Percentiles rank a stretch among this genome's conserved stretches.
phyloP scores from a whole-genome alignment of 1,139 yeast species.

The Yamadazyma oceani region DNA sequence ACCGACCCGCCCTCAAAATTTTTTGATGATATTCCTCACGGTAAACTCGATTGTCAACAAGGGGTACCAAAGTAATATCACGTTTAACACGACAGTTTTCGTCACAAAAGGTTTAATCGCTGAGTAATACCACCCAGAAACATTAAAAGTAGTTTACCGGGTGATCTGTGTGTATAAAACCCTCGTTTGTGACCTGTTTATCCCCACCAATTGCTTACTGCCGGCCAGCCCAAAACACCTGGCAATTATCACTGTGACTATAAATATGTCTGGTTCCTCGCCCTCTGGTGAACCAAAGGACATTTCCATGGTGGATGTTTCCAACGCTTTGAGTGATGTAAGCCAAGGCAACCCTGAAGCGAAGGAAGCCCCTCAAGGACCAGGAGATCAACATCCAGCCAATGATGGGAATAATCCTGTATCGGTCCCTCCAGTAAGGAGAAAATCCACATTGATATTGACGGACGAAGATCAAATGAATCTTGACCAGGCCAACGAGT shows the following conservation, averaged over 20 bases:
- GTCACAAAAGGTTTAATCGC: too few relatives aligned
- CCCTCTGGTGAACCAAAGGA: slow-evolving; percentile 12
- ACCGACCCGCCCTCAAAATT: too few relatives aligned
- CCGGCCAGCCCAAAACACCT: too few relatives aligned
- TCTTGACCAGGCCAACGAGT: slow-evolving; percentile 19
- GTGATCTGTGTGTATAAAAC: too few relatives aligned
- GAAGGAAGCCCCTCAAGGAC: slow-evolving; percentile 5
- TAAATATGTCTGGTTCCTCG: neutral
- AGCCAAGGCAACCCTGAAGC: slow-evolving; percentile 1
- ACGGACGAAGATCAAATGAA: slow-evolving; percentile 48
- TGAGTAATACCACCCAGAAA: too few relatives aligned
- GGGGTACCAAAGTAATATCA: neutral
- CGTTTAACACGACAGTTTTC: neutral
- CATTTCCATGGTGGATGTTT: slow-evolving; percentile 45
- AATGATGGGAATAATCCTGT: slow-evolving; percentile 1
- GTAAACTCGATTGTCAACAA: slow-evolving; percentile 2
- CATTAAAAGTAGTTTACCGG: too few relatives aligned
- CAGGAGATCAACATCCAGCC: slow-evolving; percentile 1
- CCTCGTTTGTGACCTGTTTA: too few relatives aligned
- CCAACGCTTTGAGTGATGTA: slow-evolving; percentile 24
- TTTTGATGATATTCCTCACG: too few relatives aligned
- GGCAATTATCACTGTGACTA: too few relatives aligned
- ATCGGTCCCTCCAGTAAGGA: slow-evolving; percentile 27
- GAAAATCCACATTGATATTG: slow-evolving; percentile 42
- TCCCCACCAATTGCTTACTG: too few relatives aligned